phyloP scores from a whole-genome alignment of 139 green algal species.

The Eudorina sp. region DNA sequence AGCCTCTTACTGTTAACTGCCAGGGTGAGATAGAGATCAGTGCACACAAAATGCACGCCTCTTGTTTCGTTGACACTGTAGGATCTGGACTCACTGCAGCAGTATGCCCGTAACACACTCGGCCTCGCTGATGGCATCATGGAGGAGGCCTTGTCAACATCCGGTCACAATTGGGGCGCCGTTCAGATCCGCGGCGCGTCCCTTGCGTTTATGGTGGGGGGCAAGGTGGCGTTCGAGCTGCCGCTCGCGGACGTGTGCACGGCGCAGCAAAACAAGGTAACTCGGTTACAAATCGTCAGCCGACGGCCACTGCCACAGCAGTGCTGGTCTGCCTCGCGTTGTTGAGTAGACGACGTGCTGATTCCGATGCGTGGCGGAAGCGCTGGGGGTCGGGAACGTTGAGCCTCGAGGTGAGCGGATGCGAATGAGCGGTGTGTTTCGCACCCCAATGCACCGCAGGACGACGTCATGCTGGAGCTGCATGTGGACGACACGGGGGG shows the following conservation, averaged over 20 bases:
- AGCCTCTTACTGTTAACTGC: too few relatives aligned
- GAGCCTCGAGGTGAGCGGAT: too few relatives aligned
- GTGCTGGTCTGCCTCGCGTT: too few relatives aligned
- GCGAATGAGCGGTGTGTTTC: too few relatives aligned
- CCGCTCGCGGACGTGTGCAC: constrained; percentile 87
- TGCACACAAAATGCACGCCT: too few relatives aligned
- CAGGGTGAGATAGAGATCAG: too few relatives aligned
- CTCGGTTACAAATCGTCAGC: too few relatives aligned
- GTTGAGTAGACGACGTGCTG: too few relatives aligned
- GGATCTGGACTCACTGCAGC: constrained; percentile 56
- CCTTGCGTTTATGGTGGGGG: constrained; percentile 85
- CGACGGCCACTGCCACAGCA: too few relatives aligned
- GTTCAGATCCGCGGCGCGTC: constrained; percentile 72
- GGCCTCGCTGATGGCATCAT: constrained; percentile 31
- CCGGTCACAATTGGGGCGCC: constrained; percentile 85
- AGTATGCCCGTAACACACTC: constrained; percentile 47
- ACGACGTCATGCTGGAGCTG: constrained; percentile 96
- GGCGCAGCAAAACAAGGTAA: constrained; percentile 80
- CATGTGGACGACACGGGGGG: constrained; percentile 88
- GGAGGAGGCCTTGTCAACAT: constrained; percentile 58
- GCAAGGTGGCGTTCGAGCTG: constrained; percentile 86
- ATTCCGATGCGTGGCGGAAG: too few relatives aligned
- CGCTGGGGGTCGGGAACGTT: too few relatives aligned
- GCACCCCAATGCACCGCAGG: constrained; percentile 54
- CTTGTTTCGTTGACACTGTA: too few relatives aligned